A percentile compares a stretch with the other conserved stretches of the same genome.
Conservation (phyloP, 73 alveolate genomes). For the Paramecium primaurelia region DNA sequence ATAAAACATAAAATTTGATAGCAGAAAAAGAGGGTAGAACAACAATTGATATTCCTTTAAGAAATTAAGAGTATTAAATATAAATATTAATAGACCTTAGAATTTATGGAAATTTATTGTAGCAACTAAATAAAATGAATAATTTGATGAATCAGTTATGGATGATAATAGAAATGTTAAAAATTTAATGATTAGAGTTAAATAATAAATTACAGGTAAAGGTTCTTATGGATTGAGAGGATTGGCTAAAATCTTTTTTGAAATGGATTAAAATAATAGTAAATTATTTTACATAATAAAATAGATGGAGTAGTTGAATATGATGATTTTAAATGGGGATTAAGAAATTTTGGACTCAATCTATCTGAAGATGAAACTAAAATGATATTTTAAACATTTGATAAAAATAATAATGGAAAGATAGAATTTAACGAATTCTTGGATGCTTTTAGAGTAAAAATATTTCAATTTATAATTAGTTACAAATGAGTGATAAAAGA, state of each 20-base stretch:
- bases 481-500: slow-evolving; percentile 32
- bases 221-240: slow-evolving; percentile 57
- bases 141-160: slow-evolving; percentile 51
- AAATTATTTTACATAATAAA: neutral
- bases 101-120: slow-evolving; percentile 36
- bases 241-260: neutral
- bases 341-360: slow-evolving; percentile 54
- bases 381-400: slow-evolving; percentile 44
- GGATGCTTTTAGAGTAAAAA: neutral
- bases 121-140: neutral
- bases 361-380: slow-evolving; percentile 49
- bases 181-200: slow-evolving; percentile 4
- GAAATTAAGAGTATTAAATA: slow-evolving; percentile 39
- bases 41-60: slow-evolving; percentile 58
- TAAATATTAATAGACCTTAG: neutral
- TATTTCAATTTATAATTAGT: neutral
- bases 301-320: slow-evolving; percentile 47
- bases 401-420: slow-evolving; percentile 19
- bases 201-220: neutral
- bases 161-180: slow-evolving; percentile 55
- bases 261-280: slow-evolving; percentile 32
- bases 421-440: slow-evolving; percentile 16
- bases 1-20: slow-evolving; percentile 54
- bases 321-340: slow-evolving; percentile 62
- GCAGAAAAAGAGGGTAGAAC: slow-evolving; percentile 62